These are phyloP conservation scores for Hericium rajendrae DNA, from an alignment of 768 basidiomycete genomes.

Conservation along the genomic window DNA sequence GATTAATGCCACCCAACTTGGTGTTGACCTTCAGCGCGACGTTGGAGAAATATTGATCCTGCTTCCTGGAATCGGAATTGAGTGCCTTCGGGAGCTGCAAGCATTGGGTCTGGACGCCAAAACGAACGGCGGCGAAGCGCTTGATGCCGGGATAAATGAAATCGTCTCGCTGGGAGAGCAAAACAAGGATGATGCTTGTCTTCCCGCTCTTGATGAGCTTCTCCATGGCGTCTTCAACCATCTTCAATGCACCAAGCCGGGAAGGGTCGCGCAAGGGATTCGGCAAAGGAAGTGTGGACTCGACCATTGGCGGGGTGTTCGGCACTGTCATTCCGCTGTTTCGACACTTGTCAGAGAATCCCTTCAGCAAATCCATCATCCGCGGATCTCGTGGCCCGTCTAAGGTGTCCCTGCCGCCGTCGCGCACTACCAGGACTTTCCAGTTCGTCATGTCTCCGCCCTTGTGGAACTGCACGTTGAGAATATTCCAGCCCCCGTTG, in stretches of 20 bases:
- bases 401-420: conserved; percentile 30
- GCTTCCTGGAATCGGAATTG: conserved; percentile 32
- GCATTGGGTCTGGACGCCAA: conserved; percentile 72
- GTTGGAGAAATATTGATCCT: conserved; percentile 78
- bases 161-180: conserved; percentile 60
- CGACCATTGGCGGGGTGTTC: conserved; percentile 22
- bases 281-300: conserved; percentile 22
- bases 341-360: conserved; percentile 46
- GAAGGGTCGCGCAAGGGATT: conserved; percentile 27
- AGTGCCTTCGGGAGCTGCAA: conserved; percentile 59
- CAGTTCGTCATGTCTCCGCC: conserved; percentile 45
- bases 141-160: conserved; percentile 78
- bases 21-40: conserved; percentile 76
- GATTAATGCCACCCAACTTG: conserved; percentile 78
- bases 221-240: conserved; percentile 25
- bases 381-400: conserved; percentile 31
- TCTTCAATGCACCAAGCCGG: conserved; percentile 35
- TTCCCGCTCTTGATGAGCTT: conserved; percentile 18
- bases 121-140: conserved; percentile 59
- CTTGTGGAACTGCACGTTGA: conserved; percentile 56
- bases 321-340: conserved; percentile 51
- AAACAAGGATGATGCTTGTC: conserved; percentile 60
- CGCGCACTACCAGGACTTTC: conserved; percentile 60
- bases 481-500: conserved; percentile 71
- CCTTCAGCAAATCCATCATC: conserved; percentile 35